Evolutionary conservation across 768 basidiomycete species (phyloP).

Genomic region (Mycena floridula): DNA sequence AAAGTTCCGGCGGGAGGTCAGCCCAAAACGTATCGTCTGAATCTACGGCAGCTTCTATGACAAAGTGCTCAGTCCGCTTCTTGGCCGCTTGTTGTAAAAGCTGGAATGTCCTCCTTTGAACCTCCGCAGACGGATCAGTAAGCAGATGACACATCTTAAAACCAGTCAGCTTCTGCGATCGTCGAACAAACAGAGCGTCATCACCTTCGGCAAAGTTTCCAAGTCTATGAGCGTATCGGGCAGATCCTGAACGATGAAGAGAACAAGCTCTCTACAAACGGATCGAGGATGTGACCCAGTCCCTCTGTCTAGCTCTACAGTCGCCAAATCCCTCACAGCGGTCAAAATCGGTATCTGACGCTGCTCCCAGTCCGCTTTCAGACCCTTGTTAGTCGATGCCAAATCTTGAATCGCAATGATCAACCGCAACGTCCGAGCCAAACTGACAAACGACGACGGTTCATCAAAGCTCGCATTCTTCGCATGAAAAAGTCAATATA

Average conservation of each 20-base stretch:
- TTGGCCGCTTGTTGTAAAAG: slow-evolving; percentile 64
- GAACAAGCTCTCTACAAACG: slow-evolving; percentile 58
- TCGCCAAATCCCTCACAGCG: slow-evolving; percentile 56
- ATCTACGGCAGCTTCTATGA: slow-evolving; percentile 83
- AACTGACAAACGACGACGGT: slow-evolving; percentile 45
- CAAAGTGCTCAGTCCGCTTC: slow-evolving; percentile 74
- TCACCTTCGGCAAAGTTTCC: slow-evolving; percentile 63
- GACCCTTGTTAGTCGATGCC: slow-evolving; percentile 59
- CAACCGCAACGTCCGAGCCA: slow-evolving; percentile 68
- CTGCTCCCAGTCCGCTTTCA: slow-evolving; percentile 65
- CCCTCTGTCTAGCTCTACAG: slow-evolving; percentile 19
- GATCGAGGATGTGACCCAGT: slow-evolving; percentile 51
- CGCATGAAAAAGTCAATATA: background rate
- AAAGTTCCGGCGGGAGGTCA: slow-evolving; percentile 60
- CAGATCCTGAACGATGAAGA: slow-evolving; percentile 63
- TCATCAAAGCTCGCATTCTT: slow-evolving; percentile 62
- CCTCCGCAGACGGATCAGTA: slow-evolving; percentile 49
- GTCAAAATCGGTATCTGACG: slow-evolving; percentile 46
- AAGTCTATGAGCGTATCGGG: slow-evolving; percentile 57
- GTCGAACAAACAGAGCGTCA: slow-evolving; percentile 6
- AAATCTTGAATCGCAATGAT: slow-evolving; percentile 67
- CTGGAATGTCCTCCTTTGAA: slow-evolving; percentile 75
- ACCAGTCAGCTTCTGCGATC: background rate
- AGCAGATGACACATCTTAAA: slow-evolving; percentile 77
- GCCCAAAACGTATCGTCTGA: slow-evolving; percentile 47